Percentiles rank a stretch among this genome's conserved stretches.
These are phyloP conservation scores for Sarocladium strictum DNA, from an alignment of 2,329 filamentous ascomycete species.

Conservation along the genomic window DNA sequence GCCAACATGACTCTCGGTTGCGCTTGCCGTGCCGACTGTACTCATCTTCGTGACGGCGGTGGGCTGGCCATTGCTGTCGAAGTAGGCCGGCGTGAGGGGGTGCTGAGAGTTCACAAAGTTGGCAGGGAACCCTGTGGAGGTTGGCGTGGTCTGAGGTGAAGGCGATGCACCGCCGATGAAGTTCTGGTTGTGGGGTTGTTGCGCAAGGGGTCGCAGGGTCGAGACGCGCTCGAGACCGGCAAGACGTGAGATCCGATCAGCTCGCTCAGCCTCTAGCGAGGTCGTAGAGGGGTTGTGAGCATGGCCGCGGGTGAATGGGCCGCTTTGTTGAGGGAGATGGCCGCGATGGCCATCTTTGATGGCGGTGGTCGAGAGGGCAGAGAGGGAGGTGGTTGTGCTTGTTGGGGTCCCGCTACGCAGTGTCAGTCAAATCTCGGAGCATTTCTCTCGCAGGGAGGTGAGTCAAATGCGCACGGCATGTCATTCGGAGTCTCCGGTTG, in stretches of 20 bases:
- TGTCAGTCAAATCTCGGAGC: slow-evolving; percentile 12
- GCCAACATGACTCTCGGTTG: slow-evolving; percentile 66
- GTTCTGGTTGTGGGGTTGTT: slow-evolving; percentile 21
- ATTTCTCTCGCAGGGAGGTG: not conserved
- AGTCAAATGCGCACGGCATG: slow-evolving; percentile 65
- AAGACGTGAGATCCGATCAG: slow-evolving; percentile 89
- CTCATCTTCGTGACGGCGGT: slow-evolving; percentile 69
- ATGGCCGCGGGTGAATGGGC: slow-evolving; percentile 48
- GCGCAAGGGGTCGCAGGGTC: slow-evolving; percentile 55
- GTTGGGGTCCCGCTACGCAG: slow-evolving; percentile 76
- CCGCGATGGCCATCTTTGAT: slow-evolving; percentile 96
- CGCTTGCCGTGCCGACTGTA: slow-evolving; percentile 86
- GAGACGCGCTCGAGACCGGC: slow-evolving; percentile 86
- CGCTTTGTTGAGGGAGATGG: slow-evolving; percentile 53
- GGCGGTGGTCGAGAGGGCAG: slow-evolving; percentile 83
- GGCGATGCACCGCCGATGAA: slow-evolving; percentile 26
- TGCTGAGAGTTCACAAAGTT: slow-evolving; percentile 34
- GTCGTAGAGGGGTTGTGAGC: slow-evolving; percentile 55
- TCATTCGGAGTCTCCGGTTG: slow-evolving; percentile 84
- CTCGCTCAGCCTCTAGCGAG: slow-evolving; percentile 84
- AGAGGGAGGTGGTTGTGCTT: slow-evolving; percentile 86
- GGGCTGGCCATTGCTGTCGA: slow-evolving; percentile 68
- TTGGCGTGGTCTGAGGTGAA: slow-evolving; percentile 44
- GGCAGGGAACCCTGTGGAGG: slow-evolving; percentile 39
- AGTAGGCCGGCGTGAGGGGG: slow-evolving; percentile 62